Base-by-base conservation (phyloP, 2,329 filamentous ascomycete genomes). In the Penicillium sp. region DNA sequence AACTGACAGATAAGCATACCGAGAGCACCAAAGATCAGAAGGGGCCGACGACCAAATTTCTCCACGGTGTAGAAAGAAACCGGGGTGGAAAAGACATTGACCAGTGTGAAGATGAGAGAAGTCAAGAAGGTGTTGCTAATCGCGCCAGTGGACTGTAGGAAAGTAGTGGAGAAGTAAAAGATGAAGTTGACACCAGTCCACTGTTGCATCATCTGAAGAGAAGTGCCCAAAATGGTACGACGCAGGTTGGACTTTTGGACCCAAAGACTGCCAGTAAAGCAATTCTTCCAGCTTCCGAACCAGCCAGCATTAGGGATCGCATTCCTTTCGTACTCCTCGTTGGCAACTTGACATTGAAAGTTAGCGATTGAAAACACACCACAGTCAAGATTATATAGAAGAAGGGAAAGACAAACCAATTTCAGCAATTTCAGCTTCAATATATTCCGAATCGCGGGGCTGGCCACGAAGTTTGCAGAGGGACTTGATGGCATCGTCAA, bases 101-200 rank as follows among this genome's bases (percentile, higher is more conserved):
- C 89, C 54, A 94, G 82, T 61, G 89, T 94, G 73, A 90, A 93
- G 77, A 96, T 83, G 69, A 96, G 81, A 58, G 86, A 88, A 70
- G 94, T 91, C 65, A 95, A 73, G 83, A 96, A 96, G 45, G 83
- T 80, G 79, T 96, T 87, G 60, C 70, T 64, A 66, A 95, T 90
- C 65, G 88, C 88, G 63, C 87, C 87, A 28, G 88, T 86, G 23
- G 86, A 85, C 75, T 88, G 76, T 77, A 96, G 89, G 84, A 96
- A 95, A 59, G 88, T 84, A 33, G 89, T 91, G 35, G 89, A 90
- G 78, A 87, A 90, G 78, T 90, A 89, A 80, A 92, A 94, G 80
- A 94, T 90, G 76, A 93, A 95, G 82, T 96, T 96, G 76, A 96
- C 88, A 79, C 91, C 90, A 24, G 89, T 92, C 84, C 83, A 63